Base-by-base conservation (phyloP, 768 basidiomycete genomes). In the Sporobolomyces phaffii region DNA sequence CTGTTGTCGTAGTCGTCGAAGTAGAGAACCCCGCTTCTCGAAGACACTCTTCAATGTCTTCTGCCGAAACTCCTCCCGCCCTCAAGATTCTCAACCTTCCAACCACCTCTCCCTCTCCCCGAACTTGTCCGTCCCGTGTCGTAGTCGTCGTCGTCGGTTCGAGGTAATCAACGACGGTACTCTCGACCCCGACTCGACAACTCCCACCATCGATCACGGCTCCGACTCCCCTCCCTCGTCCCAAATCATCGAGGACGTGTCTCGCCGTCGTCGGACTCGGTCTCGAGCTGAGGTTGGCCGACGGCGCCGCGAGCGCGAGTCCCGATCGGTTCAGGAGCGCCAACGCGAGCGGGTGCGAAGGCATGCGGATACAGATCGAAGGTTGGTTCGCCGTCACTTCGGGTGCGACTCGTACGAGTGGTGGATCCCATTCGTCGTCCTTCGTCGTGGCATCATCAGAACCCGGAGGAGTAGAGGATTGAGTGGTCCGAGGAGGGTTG, bases 81-180 rank as follows among this genome's bases (percentile, higher is more conserved):
- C 96, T 81, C 33, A 99, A 79, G 9, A 99, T 81, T 59, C 92
- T 86, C 43, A 98, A 78, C 47, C 83, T 80, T 8, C 89, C 41
- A 20, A 22, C n/a, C n/a, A n/a, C n/a, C n/a, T n/a, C n/a, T n/a
- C 4, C 89, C 75, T 89, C 87, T 17, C 72, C 76, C 2, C 65
- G 47, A 11, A 20, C 31, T 34, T 22, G 36, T 29, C 38, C 63
- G 2, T 60, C 51, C 4, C 58, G 38, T 9, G 38, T 38, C 38
- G 38, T 9, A 9, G 38, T 38, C 38, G 73, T 14, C n/a, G 73
- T 54, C 26, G 40, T 57, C 69, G 74, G 76, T 5, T 56, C 68
- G 40, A 96, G 79, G 11, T 89, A 94, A 77, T 96, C 91, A 6
- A 97, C 83, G 13, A 99, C 96, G 0, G 96, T 98, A 76, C 91